A percentile compares a stretch with the other conserved stretches of the same genome.
These are phyloP conservation scores for Neoconidiobolus thromboides DNA, from an alignment of 371 early-diverging fungal species.

Conservation along the genomic window DNA sequence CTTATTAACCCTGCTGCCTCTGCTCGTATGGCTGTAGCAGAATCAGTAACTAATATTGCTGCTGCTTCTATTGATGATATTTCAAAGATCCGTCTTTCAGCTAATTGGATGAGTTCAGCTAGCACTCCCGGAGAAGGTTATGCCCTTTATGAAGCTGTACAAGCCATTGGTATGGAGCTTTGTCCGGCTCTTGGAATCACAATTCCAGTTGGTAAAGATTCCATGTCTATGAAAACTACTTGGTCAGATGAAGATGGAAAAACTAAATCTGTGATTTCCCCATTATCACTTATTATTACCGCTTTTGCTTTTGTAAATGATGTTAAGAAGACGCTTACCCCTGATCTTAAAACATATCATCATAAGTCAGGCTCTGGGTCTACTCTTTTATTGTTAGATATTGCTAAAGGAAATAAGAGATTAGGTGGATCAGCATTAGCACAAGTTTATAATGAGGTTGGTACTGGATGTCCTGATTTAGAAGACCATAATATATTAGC, in stretches of 20 bases:
- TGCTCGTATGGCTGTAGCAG: slow-evolving; percentile 89
- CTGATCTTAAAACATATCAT: slow-evolving; percentile 37
- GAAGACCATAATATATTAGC: slow-evolving; percentile 45
- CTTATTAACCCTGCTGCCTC: slow-evolving; percentile 71
- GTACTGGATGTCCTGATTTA: slow-evolving; percentile 69
- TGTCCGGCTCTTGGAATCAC: slow-evolving; percentile 82
- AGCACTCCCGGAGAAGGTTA: slow-evolving; percentile 80
- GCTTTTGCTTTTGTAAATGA: slow-evolving; percentile 76
- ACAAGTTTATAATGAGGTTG: slow-evolving; percentile 79
- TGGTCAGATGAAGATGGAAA: slow-evolving; percentile 39
- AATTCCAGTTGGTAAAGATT: slow-evolving; percentile 96
- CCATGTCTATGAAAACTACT: slow-evolving; percentile 94
- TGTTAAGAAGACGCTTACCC: slow-evolving; percentile 68
- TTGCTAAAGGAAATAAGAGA: slow-evolving; percentile 65
- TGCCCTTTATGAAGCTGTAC: slow-evolving; percentile 78
- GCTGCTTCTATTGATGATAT: slow-evolving; percentile 64
- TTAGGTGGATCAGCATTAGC: slow-evolving; percentile 84
- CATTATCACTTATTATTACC: slow-evolving; percentile 77
- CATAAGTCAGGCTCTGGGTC: slow-evolving; percentile 20
- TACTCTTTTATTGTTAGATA: slow-evolving; percentile 58
- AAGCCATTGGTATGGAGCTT: slow-evolving; percentile 79
- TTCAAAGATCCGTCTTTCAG: slow-evolving; percentile 60
- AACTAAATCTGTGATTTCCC: slow-evolving; percentile 54
- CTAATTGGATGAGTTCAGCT: slow-evolving; percentile 97
- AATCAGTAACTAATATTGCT: slow-evolving; percentile 71